Base-by-base conservation (phyloP, 2,329 filamentous ascomycete species). In the Microsporum audouinii region DNA sequence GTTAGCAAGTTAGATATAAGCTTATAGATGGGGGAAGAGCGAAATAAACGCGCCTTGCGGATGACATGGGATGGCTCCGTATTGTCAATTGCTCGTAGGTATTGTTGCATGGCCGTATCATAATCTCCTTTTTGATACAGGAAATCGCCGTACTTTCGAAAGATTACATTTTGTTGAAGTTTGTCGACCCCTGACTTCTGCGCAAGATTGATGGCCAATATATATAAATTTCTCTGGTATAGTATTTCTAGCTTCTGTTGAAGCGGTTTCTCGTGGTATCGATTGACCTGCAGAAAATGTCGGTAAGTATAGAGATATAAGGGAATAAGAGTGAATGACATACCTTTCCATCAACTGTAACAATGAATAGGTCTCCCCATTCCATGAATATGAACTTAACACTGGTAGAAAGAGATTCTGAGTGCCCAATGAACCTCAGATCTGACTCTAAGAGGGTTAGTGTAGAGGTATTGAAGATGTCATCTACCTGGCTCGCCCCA, bases 31-130 rank as follows among this genome's bases (percentile, higher is more conserved):
- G 66, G 27, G n/a, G 4, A 57, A 3, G 41, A 27, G 23, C n/a
- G n/a, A 36, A 63, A 38, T 70, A 88, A 86, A 78, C 96, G 96
- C 70, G 88, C 88, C 78, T 96, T 96, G 68, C 92, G 84, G 69
- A 97, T 96, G 55, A 97, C 90, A 70, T 96, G 92, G 1, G 92
- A 96, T 5, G 92, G 92, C 69, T 97, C 92, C 0, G 92, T 97
- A 62, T 89, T 94, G 70, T 96, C 91, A 63, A 99, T 96, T 0
- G 95, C 92, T 67, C 90, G 88, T 64, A 99, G 85, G 71, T 99
- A 99, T 72, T 97, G 94, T 68, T 95, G 88, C 95, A 99, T 99
- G n/a, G 95, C 91, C 5, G 89, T 94, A 70, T 99, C 94, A 70
- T 92, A 99, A 70, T 96, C 91, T 3, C 88, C 90, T 69, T 95